These are phyloP conservation scores for Amanita subjunquillea DNA, from an alignment of 768 basidiomycete species.

Conservation along the genomic window DNA sequence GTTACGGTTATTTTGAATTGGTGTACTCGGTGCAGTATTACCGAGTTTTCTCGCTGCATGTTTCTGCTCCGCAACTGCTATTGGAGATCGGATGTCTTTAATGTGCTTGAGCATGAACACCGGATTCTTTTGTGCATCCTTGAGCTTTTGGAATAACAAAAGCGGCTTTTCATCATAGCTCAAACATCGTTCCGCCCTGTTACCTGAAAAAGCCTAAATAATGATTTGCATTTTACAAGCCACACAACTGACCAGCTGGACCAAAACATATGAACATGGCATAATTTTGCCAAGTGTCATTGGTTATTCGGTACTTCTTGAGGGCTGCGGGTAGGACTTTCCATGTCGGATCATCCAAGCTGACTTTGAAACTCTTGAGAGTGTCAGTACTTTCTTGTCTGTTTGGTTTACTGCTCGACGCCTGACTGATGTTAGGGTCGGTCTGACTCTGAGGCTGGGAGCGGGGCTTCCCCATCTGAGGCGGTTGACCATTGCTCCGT, in stretches of 20 bases:
- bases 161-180: slow-evolving; percentile 98
- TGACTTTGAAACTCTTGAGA: slow-evolving; percentile 94
- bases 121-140: slow-evolving; percentile 94
- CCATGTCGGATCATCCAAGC: slow-evolving; percentile 95
- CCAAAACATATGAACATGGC: slow-evolving; percentile 99
- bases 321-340: slow-evolving; percentile 96
- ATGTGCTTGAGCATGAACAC: slow-evolving; percentile 99
- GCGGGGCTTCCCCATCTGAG: slow-evolving; percentile 22
- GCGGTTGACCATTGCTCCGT: slow-evolving; percentile 22
- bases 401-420: slow-evolving; percentile 35
- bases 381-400: slow-evolving; percentile 64
- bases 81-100: slow-evolving; percentile 94
- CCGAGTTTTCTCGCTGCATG: slow-evolving; percentile 76
- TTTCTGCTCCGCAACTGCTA: slow-evolving; percentile 94
- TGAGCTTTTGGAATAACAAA: slow-evolving; percentile 92
- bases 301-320: slow-evolving; percentile 98
- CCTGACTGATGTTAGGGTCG: slow-evolving; percentile 22
- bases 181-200: slow-evolving; percentile 84
- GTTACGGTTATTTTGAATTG: slow-evolving; percentile 33
- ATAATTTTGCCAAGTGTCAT: slow-evolving; percentile 98
- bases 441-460: slow-evolving; percentile 19
- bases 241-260: slow-evolving; percentile 53
- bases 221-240: neutral
- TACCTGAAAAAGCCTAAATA: slow-evolving; percentile 29
- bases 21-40: slow-evolving; percentile 20